Evolutionary conservation across 805 yeast species (phyloP).

Genomic region (Candida namnaoensis): DNA sequence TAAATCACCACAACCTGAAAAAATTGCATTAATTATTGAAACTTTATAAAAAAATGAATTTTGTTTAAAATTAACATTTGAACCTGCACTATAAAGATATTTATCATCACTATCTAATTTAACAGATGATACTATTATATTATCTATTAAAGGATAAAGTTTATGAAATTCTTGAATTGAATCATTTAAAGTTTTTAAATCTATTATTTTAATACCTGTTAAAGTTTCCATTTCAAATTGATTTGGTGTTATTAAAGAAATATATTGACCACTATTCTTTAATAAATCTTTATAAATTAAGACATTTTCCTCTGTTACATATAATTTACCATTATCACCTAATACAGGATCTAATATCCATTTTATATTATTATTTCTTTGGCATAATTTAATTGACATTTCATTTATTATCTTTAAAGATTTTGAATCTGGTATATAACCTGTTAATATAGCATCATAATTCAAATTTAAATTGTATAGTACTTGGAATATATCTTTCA

Average conservation of each 20-base stretch:
- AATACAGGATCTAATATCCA: conserved; percentile 86
- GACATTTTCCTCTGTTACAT: conserved; percentile 54
- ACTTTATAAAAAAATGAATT: conserved; percentile 27
- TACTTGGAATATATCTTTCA: conserved; percentile 47
- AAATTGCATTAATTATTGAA: conserved; percentile 44
- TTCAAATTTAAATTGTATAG: conserved; percentile 34
- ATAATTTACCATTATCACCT: conserved; percentile 83
- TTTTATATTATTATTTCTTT: conserved; percentile 20
- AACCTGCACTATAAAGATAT: conserved; percentile 32
- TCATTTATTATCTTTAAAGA: conserved; percentile 42
- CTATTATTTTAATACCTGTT: conserved; percentile 34
- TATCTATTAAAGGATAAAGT: conserved; percentile 33
- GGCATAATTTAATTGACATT: conserved; percentile 25
- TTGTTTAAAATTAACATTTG: conserved; percentile 2
- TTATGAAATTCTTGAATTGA: conserved; percentile 34
- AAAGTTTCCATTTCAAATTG: conserved; percentile 66
- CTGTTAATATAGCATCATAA: conserved; percentile 68
- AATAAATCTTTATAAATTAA: conserved; percentile 44
- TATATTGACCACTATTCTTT: conserved; percentile 20
- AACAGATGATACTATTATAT: conserved; percentile 55
- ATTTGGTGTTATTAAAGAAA: conserved; percentile 59
- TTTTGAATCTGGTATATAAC: conserved; percentile 64
- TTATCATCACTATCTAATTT: conserved; percentile 16
- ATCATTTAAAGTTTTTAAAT: conserved; percentile 24
- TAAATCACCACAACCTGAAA: conserved; percentile 72